Evolutionary conservation across 768 basidiomycete genomes (phyloP), one percentile per base, ranked within the genome.

Genomic region (Russula brevipes): DNA sequence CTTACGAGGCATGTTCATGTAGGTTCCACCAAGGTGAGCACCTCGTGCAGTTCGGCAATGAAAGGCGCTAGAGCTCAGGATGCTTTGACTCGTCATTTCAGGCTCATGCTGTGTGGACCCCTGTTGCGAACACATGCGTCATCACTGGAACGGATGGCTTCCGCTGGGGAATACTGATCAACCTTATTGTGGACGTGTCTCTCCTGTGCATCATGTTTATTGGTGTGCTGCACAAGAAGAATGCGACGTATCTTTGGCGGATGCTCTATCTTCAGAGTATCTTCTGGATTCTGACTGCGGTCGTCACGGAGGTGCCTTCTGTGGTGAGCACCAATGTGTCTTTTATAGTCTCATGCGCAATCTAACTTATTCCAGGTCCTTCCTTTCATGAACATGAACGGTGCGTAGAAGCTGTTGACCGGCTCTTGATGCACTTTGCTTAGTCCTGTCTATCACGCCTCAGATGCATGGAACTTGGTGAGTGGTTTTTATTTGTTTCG

Each of bases 391-490:
- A 66, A 66, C 10, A 41, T 66, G 53, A 65, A 47, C 24, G 66
- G 65, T 66, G 47, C 36, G 62, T 54, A 2, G 5, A n/a, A 33
- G n/a, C 30, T 24, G 19, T 36, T 39, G n/a, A 24, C 56, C n/a
- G 3, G 12, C 7, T 7, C 9, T 42, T 41, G 51, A 33, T 36
- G 16, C 16, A 8, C 19, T 42, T 54, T 54, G 41, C 39, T 55
- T 36, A 58, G 31, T 54, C 35, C 30, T 12, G 12, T 51, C 53
- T 45, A 10, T 42, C 30, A 6, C 7, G 24, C 1, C 12, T 17
- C 47, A 66, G 65, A 66, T 52, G 38, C 62, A 50, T 66, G 66
- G 66, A 66, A 66, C 44, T 33, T 65, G 45, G 66, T 66, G 17
- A 50, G 59, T 53, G 16, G 35, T 14, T 11, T 24, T 16, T 17